These are phyloP conservation scores for Amaranthus palmeri DNA, from an alignment of 148 eudicot species.

Conservation along the genomic window DNA sequence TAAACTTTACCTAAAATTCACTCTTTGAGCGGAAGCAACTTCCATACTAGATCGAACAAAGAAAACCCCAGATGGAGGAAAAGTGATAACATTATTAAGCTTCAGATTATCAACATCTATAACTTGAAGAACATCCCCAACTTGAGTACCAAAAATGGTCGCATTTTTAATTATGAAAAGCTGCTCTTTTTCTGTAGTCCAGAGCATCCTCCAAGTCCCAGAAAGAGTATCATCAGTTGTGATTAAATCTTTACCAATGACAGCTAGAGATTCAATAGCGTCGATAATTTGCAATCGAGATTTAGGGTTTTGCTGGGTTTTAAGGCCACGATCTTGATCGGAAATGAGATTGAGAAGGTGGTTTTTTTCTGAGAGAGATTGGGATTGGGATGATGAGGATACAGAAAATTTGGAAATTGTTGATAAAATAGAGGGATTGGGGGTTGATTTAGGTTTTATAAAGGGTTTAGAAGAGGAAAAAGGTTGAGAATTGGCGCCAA, in stretches of 20 bases:
- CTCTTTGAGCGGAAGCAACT: constrained; percentile 67
- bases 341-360: constrained; percentile 69
- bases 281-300: constrained; percentile 52
- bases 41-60: constrained; percentile 76
- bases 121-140: constrained; percentile 85
- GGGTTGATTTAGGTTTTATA: constrained; percentile 13
- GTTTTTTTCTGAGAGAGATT: constrained; percentile 52
- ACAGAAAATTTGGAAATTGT: constrained; percentile 35
- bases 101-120: constrained; percentile 58
- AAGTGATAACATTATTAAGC: constrained; percentile 80
- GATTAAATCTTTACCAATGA: constrained; percentile 36
- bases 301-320: constrained; percentile 60
- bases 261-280: constrained; percentile 56
- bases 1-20: constrained; percentile 60
- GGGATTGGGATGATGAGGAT: constrained; percentile 37
- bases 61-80: constrained; percentile 89
- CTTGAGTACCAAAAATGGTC: constrained; percentile 52
- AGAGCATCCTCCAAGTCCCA: constrained; percentile 87
- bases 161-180: constrained; percentile 75
- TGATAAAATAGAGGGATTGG: constrained; percentile 14
- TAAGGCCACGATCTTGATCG: constrained; percentile 83
- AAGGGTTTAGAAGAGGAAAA: constrained; percentile 15
- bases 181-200: constrained; percentile 98
- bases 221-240: constrained; percentile 63
- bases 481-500: constrained; percentile 48